These are phyloP conservation scores for Parvularia atlantis DNA, from an alignment of 78 protist genomes.

Conservation along the genomic window DNA sequence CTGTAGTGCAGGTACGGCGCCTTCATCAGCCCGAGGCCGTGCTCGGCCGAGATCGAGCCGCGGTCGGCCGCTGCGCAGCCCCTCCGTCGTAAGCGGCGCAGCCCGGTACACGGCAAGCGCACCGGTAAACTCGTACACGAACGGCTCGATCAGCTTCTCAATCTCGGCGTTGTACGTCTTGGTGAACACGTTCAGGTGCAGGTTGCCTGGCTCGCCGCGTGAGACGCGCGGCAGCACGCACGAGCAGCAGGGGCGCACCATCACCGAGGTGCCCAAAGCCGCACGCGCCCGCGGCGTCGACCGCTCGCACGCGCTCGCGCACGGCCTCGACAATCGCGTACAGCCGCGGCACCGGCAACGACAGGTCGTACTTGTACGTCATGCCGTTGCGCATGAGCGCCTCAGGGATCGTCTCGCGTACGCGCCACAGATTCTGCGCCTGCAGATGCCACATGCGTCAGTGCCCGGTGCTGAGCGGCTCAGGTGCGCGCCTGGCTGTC, in stretches of 20 bases:
- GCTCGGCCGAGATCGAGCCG: constrained; percentile 79
- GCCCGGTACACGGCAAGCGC: background rate
- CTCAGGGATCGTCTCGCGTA: constrained; percentile 68
- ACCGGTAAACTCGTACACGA: constrained; percentile 60
- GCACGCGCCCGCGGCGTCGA: constrained; percentile 6
- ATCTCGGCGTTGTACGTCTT: constrained; percentile 19
- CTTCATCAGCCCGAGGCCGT: constrained; percentile 81
- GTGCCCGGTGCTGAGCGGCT: background rate
- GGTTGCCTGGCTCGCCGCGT: constrained; percentile 34
- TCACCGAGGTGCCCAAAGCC: constrained; percentile 88
- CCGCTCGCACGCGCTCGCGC: constrained; percentile 16
- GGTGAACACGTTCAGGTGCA: constrained; percentile 66
- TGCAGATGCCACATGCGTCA: background rate
- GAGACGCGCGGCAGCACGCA: background rate
- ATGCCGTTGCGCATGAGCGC: constrained; percentile 51
- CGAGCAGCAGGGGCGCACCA: constrained; percentile 1
- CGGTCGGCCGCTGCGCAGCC: background rate
- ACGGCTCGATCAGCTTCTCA: constrained; percentile 51
- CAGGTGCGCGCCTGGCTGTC: background rate
- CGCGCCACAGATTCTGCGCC: constrained; percentile 43
- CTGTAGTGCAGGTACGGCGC: constrained; percentile 42
- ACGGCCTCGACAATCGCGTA: constrained; percentile 46
- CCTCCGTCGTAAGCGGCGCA: background rate
- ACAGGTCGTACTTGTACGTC: constrained; percentile 65
- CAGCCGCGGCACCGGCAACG: constrained; percentile 48